Evolutionary conservation across 805 yeast genomes (phyloP).

Genomic region (Candida bentonensis): DNA sequence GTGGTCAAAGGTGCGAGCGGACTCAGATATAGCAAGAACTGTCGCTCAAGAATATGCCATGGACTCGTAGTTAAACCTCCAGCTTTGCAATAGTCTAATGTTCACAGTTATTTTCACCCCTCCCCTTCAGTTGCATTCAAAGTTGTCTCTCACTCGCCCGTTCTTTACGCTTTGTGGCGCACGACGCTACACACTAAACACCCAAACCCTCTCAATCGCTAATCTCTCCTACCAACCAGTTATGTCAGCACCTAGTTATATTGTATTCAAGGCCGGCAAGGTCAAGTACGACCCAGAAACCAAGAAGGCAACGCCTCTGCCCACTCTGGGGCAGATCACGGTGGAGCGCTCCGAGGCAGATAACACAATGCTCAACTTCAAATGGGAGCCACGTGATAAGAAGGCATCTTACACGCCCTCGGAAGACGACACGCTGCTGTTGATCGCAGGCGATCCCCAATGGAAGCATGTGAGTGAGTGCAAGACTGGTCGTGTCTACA

Average conservation of each 20-base stretch:
- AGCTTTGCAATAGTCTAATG: no score
- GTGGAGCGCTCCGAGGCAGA: conserved; percentile 55
- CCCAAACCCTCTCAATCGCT: no score
- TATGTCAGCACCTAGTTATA: not conserved
- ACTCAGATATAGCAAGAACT: no score
- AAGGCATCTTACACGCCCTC: conserved; percentile 25
- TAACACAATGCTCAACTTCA: conserved; percentile 53
- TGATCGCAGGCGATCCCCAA: conserved; percentile 76
- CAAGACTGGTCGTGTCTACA: conserved; percentile 63
- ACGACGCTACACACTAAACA: no score
- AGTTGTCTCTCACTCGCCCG: no score
- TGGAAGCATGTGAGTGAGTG: conserved; percentile 61
- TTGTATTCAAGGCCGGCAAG: conserved; percentile 64
- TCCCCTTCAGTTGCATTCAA: no score
- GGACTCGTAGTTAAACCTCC: no score
- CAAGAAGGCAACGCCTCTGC: conserved; percentile 53
- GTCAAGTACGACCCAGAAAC: conserved; percentile 48
- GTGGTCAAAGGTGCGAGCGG: no score
- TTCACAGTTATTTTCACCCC: no score
- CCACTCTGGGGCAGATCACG: conserved; percentile 51
- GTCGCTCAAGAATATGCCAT: no score
- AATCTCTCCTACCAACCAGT: no score
- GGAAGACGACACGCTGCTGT: conserved; percentile 41
- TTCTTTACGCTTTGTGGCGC: no score
- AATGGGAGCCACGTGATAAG: conserved; percentile 55